These are phyloP conservation scores for Penicillium palitans DNA, from an alignment of 2,329 filamentous ascomycete species.

Conservation along the genomic window DNA sequence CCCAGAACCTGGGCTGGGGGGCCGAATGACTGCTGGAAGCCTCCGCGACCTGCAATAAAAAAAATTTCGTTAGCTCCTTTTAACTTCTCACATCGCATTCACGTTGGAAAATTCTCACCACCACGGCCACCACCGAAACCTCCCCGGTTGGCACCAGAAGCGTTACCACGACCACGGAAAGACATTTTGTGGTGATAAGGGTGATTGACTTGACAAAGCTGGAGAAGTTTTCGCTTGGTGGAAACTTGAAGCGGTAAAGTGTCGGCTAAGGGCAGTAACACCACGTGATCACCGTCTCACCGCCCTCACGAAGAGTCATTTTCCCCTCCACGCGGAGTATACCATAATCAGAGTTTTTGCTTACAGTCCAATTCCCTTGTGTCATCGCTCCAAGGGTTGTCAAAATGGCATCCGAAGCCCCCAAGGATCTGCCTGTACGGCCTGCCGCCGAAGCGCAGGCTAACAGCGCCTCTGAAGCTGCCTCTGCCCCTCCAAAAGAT, in stretches of 20 bases:
- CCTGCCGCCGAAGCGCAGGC: slow-evolving; percentile 33
- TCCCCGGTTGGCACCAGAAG: slow-evolving; percentile 56
- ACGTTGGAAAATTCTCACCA: slow-evolving; percentile 34
- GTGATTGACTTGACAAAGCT: slow-evolving; percentile 31
- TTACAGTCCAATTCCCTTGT: slow-evolving; percentile 26
- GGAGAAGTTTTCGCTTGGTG: slow-evolving; percentile 43
- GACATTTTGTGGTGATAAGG: slow-evolving; percentile 55
- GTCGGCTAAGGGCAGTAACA: slow-evolving; percentile 40
- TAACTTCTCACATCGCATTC: slow-evolving; percentile 6
- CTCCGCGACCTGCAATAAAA: slow-evolving; percentile 57
- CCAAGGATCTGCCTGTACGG: slow-evolving; percentile 41
- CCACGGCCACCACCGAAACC: slow-evolving; percentile 43
- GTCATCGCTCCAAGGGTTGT: slow-evolving; percentile 16
- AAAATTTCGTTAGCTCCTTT: slow-evolving; percentile 39
- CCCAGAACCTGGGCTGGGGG: slow-evolving; percentile 63
- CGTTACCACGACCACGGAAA: slow-evolving; percentile 59
- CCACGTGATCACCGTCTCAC: slow-evolving; percentile 34
- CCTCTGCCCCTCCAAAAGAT: slow-evolving; percentile 37
- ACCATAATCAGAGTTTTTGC: slow-evolving; percentile 16
- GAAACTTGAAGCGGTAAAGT: slow-evolving; percentile 49
- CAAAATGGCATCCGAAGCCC: slow-evolving; percentile 37
- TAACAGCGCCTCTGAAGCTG: slow-evolving; percentile 22
- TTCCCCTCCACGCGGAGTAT: slow-evolving; percentile 22
- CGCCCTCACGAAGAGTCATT: slow-evolving; percentile 31
- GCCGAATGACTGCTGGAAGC: slow-evolving; percentile 62